phyloP scores from a whole-genome alignment of 805 yeast genomes.

The Sugiyamaella mastotermitis region DNA sequence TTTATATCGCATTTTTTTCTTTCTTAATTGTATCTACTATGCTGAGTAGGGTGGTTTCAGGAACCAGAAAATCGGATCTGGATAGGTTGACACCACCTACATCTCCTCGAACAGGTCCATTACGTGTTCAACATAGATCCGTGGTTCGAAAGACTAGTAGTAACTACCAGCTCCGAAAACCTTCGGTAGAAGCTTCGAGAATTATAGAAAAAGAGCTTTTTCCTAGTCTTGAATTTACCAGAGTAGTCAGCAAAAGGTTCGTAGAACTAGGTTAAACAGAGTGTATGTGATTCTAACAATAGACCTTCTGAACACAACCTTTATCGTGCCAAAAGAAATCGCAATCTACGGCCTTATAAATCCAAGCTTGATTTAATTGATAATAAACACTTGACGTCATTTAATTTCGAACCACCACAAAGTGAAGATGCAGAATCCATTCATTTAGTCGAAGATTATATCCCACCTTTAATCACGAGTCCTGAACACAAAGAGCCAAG shows the following conservation, averaged over 20 bases:
- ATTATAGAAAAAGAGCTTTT: background rate
- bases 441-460: conserved; percentile 27
- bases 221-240: no score
- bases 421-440: conserved; percentile 16
- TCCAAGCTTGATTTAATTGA: conserved; percentile 38
- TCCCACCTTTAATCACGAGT: conserved; percentile 20
- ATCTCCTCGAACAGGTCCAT: background rate
- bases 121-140: conserved; percentile 3
- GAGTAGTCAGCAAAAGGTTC: conserved; percentile 1
- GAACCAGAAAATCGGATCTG: no score
- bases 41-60: no score
- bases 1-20: no score
- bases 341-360: conserved; percentile 10
- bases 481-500: conserved; percentile 1
- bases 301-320: conserved; percentile 4
- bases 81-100: background rate
- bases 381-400: conserved; percentile 31
- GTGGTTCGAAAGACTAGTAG: conserved; percentile 11
- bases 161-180: conserved; percentile 6
- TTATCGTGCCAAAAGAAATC: background rate
- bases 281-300: no score
- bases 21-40: no score
- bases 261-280: no score
- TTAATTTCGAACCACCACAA: conserved; percentile 11
- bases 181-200: conserved; percentile 3